Conservation (phyloP, 352 stramenopile genomes). For the Elongisporangium prolatum region DNA sequence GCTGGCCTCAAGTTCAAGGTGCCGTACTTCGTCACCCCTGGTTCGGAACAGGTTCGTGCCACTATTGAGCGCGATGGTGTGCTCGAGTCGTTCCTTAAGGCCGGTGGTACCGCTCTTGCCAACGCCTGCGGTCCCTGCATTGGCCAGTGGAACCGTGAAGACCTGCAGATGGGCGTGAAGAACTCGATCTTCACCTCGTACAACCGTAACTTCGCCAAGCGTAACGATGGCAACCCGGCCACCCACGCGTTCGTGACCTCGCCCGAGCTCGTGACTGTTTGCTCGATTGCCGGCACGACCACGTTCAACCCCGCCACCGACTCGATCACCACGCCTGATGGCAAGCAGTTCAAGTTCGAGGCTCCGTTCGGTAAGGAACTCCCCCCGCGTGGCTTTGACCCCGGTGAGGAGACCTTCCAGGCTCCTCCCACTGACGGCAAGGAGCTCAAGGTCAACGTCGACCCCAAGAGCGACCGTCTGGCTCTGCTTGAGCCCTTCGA, state of each 20-base stretch:
- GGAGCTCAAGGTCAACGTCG: slow-evolving; percentile 75
- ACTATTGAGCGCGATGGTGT: slow-evolving; percentile 91
- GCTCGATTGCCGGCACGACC: slow-evolving; percentile 83
- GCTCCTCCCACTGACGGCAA: slow-evolving; percentile 59
- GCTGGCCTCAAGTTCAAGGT: slow-evolving; percentile 90
- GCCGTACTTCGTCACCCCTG: slow-evolving; percentile 90
- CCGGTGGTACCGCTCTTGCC: slow-evolving; percentile 85
- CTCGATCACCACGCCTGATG: slow-evolving; percentile 79
- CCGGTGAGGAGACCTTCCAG: slow-evolving; percentile 92
- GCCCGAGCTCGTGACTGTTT: slow-evolving; percentile 89
- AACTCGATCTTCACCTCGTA: slow-evolving; percentile 95
- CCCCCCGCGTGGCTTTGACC: slow-evolving; percentile 86
- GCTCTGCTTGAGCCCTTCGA: slow-evolving; percentile 87
- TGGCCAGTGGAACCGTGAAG: slow-evolving; percentile 92
- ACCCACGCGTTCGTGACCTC: slow-evolving; percentile 93
- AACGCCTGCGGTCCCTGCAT: slow-evolving; percentile 94
- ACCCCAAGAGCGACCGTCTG: slow-evolving; percentile 82
- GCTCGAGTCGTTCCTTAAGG: slow-evolving; percentile 86
- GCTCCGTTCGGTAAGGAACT: slow-evolving; percentile 90
- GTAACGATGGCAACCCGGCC: slow-evolving; percentile 91
- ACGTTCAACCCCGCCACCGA: slow-evolving; percentile 91
- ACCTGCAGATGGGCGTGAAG: slow-evolving; percentile 83
- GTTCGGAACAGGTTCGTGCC: slow-evolving; percentile 90
- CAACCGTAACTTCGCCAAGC: slow-evolving; percentile 95
- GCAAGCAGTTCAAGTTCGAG: slow-evolving; percentile 89